Base-by-base conservation (phyloP, 192 early-diverging fungal genomes). In the Kickxella alabastrina region DNA sequence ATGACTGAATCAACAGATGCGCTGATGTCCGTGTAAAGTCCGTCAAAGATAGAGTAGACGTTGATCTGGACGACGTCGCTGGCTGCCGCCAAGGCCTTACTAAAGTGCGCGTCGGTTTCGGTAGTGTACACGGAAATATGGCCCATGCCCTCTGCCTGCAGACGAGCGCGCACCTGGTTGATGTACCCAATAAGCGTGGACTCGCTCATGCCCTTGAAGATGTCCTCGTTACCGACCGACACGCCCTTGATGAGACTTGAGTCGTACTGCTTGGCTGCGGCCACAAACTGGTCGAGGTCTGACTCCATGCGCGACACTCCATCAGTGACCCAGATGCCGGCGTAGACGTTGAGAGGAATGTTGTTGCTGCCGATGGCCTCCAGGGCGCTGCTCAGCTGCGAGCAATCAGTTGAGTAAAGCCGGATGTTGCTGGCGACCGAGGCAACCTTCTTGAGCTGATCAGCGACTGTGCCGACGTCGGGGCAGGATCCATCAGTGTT, bases 371-470 rank as follows among this genome's bases (percentile, higher is more conserved):
- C 52, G 29, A 76, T 57, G 0, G 73, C 73, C 50, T 76, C 54
- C 18, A 65, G 36, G 1, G 56, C 66, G 29, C 37, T 54, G 34
- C 49, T 37, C 31, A 76, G 54, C 55, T 76, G 73, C 19, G 60
- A 65, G 54, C 73, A 76, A 51, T 76, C 73, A 15, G 73, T 65
- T 9, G 73, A 68, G 46, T 69, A 76, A 25, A 76, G 57, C 19
- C 73, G 73, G 37, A 76, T 65, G 53, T 76, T 68, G 31, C 49
- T 34, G 28, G 73, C 61, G 0, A 65, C 66, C 0, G 15, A 15
- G 1, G 61, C 61, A 1, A 76, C 48, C 42, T 56, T 65, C 15
- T 59, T 25, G 22, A 76, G 66, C 28, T 76, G 57, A 4, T 28
- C 39, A 3, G 73, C 28, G 19, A 69, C 66, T 1, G 57, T 38